A percentile compares a stretch with the other conserved stretches of the same genome.
Evolutionary conservation across 306 rosid species (phyloP).

Genomic region (Pterocarpus santalinus): DNA sequence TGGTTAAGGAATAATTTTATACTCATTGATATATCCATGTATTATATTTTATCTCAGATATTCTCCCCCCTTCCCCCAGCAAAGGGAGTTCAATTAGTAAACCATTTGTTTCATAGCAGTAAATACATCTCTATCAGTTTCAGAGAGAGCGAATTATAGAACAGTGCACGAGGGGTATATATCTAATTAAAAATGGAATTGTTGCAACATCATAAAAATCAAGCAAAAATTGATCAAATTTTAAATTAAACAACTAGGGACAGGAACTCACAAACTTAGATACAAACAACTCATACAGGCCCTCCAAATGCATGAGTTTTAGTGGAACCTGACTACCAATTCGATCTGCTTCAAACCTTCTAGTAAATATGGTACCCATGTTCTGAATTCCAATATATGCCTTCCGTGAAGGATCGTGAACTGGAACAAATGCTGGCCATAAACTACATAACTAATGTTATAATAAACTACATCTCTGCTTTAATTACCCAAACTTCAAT

Average conservation of each 20-base stretch:
- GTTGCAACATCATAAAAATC: conserved; percentile 21
- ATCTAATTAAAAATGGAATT: conserved; percentile 12
- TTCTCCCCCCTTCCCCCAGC: not conserved
- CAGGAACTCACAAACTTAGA: conserved; percentile 82
- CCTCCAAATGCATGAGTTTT: conserved; percentile 83
- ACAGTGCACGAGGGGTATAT: conserved; percentile 16
- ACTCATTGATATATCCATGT: conserved; percentile 2
- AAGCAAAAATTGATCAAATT: conserved; percentile 12
- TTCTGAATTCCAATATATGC: conserved; percentile 88
- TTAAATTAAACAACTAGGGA: conserved; percentile 17
- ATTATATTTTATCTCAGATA: conserved; percentile 12
- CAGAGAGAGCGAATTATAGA: conserved; percentile 13
- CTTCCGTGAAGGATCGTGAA: conserved; percentile 78
- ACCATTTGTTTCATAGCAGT: conserved; percentile 19
- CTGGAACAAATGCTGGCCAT: conserved; percentile 93
- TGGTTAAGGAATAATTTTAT: too few relatives aligned
- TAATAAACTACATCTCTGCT: conserved; percentile 42
- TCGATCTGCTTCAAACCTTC: conserved; percentile 82
- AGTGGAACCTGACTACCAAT: conserved; percentile 66
- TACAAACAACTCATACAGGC: conserved; percentile 76
- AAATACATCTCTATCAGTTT: conserved; percentile 17
- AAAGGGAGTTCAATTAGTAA: not conserved
- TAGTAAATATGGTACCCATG: conserved; percentile 79
- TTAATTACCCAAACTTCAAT: conserved; percentile 16
- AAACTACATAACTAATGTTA: conserved; percentile 59